Evolutionary conservation across 768 basidiomycete species (phyloP), one percentile per base, ranked within the genome.

Genomic region (Lactarius pseudohatsudake): DNA sequence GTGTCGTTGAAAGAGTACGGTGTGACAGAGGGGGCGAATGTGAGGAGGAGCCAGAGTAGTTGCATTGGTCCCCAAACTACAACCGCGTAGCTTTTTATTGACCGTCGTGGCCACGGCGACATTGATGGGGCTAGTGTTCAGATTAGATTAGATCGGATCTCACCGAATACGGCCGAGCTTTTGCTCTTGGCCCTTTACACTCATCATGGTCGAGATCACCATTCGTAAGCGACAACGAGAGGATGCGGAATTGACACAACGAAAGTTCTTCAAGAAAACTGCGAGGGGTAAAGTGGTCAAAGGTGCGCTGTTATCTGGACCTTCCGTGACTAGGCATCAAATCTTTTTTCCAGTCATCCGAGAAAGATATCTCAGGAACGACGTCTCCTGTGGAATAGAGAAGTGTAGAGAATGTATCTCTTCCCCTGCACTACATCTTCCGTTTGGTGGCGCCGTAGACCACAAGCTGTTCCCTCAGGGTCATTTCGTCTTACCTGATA

Each of bases 211-310:
- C 41, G 77, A 86, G 64, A 93, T 94, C 41, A 86, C 85, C 4
- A 88, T 94, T 45, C 79, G 86, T 26, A 94, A 91, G 71, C 81
- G 92, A 62, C 83, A 89, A 18, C 80, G 81, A 53, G 81, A 85
- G 5, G 92, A 94, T 74, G 89, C 88, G 1, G 83, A 85, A 15
- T 74, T 90, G 2, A 91, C 92, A 0, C 93, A 93, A 72, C 88
- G 91, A 67, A 96, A 94, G 75, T 98, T 95, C 77, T 91, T 95
- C 82, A 96, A 93, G 77, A 98, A 98, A 78, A 98, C 97, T 0
- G 90, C 92, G 0, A 80, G 86, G 71, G 97, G 97, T 18, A 96
- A 95, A 74, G 93, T 99, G 22, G 86, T 96, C 73, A 97, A 96
- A 81, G 90, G 96, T 94, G 57, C 54, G 81, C 66, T 20, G 40